Evolutionary conservation across 768 basidiomycete genomes (phyloP), one percentile per base, ranked within the genome.

Genomic region (Chiua virens): DNA sequence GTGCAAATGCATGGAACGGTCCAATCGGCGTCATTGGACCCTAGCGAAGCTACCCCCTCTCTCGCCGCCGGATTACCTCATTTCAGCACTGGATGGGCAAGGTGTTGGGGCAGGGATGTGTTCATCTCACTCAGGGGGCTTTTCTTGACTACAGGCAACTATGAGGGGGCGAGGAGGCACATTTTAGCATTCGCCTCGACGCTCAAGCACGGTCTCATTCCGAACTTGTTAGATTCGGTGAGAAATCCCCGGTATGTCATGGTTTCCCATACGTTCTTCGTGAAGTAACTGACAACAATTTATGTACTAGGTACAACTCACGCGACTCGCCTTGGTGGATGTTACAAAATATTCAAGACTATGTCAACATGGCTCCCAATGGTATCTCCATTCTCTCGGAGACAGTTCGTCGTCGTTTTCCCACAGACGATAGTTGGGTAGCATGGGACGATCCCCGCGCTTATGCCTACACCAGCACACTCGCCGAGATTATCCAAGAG

Each of bases 271-370:
- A 44, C 42, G 15, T 23, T 27, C 15, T 32, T 8, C 11, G 32
- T 21, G 20, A 20, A 38, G 28, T 32, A 41, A 25, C 15, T 22
- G 25, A 20, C 43, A 14, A 55, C 22, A 7, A 6, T 34, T 37
- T 8, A 18, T 37, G 9, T 53, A n/a, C n/a, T n/a, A 89, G 89
- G 54, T 95, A 93, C 70, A 98, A 98, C 69, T 98, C 92, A 5
- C 86, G 97, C 46, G 97, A 99, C 66, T 93, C 92, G 8, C 96
- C 97, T 5, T 98, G 95, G 96, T 98, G 94, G 92, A 96, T 98
- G 90, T 68, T 98, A 52, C 96, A 99, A 67, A 97, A 89, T 64
- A 97, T 99, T 48, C 97, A 98, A 63, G 94, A 98, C 67, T 98
- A 98, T 66, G 86, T 82, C 20, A 73, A 72, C 41, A 85, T 78